Percentiles rank a stretch among this genome's conserved stretches.
phyloP scores from a whole-genome alignment of 306 rosid species.

The Oxytropis ochrocephala region DNA sequence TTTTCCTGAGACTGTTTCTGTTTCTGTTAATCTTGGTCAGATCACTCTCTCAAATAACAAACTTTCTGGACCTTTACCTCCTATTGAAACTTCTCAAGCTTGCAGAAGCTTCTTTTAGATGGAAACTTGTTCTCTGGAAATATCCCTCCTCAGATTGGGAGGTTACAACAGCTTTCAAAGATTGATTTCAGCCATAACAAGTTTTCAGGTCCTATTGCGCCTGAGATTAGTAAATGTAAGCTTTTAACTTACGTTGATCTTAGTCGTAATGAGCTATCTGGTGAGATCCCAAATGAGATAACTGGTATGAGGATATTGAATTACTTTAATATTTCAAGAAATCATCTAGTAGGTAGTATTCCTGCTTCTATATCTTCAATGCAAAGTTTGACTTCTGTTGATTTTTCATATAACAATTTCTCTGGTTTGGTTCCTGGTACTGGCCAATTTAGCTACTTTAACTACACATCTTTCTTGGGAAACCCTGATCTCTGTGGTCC shows the following conservation, averaged over 20 bases:
- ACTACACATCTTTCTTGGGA: conserved; percentile 83
- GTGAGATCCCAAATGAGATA: conserved; percentile 73
- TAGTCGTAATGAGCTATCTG: conserved; percentile 72
- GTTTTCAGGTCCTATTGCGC: conserved; percentile 59
- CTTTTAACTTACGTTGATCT: conserved; percentile 77
- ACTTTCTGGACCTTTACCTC: conserved; percentile 68
- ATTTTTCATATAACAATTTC: conserved; percentile 89
- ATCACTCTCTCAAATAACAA: conserved; percentile 74
- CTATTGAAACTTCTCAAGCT: conserved; percentile 76
- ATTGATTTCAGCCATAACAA: conserved; percentile 76
- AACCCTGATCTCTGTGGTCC: conserved; percentile 88
- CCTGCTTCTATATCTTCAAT: conserved; percentile 69
- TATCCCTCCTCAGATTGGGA: conserved; percentile 80
- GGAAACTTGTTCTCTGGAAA: conserved; percentile 72
- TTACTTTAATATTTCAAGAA: conserved; percentile 78
- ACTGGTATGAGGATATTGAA: conserved; percentile 79
- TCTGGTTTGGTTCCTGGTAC: conserved; percentile 97
- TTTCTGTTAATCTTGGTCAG: conserved; percentile 67
- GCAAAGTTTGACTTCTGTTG: conserved; percentile 93
- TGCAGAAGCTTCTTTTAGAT: conserved; percentile 88
- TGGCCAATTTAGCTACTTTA: conserved; percentile 94
- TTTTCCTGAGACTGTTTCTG: conserved; percentile 46
- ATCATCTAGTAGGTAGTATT: conserved; percentile 71
- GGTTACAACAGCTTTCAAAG: conserved; percentile 77
- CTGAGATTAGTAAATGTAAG: conserved; percentile 78